phyloP scores from a whole-genome alignment of 2,329 filamentous ascomycete genomes.

The Apiospora rasikravindrae region DNA sequence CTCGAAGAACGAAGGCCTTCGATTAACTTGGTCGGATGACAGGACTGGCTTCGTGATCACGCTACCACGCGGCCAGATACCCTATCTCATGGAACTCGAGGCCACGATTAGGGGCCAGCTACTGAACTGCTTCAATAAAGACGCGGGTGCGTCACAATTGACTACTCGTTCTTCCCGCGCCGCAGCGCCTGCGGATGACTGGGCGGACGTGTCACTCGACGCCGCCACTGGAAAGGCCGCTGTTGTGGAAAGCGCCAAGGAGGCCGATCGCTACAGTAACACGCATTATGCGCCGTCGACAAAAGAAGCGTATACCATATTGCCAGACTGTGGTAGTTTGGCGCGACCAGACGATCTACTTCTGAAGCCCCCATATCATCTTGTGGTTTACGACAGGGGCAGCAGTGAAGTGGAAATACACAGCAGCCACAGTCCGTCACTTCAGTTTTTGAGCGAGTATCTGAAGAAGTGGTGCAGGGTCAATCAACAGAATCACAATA shows the following conservation, averaged over 20 bases:
- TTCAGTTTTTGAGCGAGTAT: slow-evolving; percentile 52
- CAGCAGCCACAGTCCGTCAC: slow-evolving; percentile 52
- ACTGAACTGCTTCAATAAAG: slow-evolving; percentile 42
- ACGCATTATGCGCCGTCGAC: not conserved
- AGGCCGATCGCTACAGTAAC: not conserved
- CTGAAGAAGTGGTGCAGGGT: slow-evolving; percentile 52
- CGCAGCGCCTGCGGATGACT: slow-evolving; percentile 43
- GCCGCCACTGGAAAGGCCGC: slow-evolving; percentile 31
- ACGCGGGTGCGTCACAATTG: slow-evolving; percentile 1
- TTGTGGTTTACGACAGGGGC: slow-evolving; percentile 44
- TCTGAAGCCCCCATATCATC: slow-evolving; percentile 52
- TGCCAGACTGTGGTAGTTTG: slow-evolving; percentile 48
- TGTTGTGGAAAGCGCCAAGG: slow-evolving; percentile 19
- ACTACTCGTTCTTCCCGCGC: slow-evolving; percentile 1
- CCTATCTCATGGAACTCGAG: slow-evolving; percentile 41
- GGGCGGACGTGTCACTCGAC: slow-evolving; percentile 49
- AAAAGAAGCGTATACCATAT: slow-evolving; percentile 32
- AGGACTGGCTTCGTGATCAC: slow-evolving; percentile 45
- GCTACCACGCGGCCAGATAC: slow-evolving; percentile 41
- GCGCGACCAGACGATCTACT: slow-evolving; percentile 55
- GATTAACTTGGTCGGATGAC: slow-evolving; percentile 45
- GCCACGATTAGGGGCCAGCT: slow-evolving; percentile 43
- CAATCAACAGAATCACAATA: slow-evolving; percentile 45
- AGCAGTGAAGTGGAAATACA: slow-evolving; percentile 46
- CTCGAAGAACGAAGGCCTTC: slow-evolving; percentile 35